Percentiles rank a stretch among this genome's conserved stretches.
phyloP scores from a whole-genome alignment of 2,329 filamentous ascomycete genomes.

The Aspergillus sp. region DNA sequence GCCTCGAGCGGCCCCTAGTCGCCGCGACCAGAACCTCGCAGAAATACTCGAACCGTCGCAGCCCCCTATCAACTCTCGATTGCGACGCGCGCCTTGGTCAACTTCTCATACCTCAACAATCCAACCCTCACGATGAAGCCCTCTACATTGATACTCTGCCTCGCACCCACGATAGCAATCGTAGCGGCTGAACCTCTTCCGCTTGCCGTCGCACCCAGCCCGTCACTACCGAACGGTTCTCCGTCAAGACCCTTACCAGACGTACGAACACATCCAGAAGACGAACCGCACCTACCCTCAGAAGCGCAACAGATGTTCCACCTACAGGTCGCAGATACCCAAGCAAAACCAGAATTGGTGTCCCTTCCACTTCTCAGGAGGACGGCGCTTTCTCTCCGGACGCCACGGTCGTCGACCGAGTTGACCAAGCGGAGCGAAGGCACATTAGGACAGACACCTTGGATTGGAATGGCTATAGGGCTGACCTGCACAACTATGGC shows the following conservation, averaged over 20 bases:
- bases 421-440: slow-evolving; percentile 38
- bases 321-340: slow-evolving; percentile 6
- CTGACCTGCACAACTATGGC: slow-evolving; percentile 40
- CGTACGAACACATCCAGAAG: slow-evolving; percentile 10
- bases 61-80: background rate
- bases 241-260: slow-evolving; percentile 18
- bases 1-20: background rate
- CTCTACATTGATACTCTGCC: slow-evolving; percentile 16
- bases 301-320: slow-evolving; percentile 13
- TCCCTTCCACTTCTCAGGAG: slow-evolving; percentile 21
- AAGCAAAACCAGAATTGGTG: slow-evolving; percentile 11
- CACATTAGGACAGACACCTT: slow-evolving; percentile 39
- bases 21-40: background rate
- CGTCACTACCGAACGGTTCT: slow-evolving; percentile 18
- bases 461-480: slow-evolving; percentile 44
- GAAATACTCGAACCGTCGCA: background rate
- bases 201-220: slow-evolving; percentile 25
- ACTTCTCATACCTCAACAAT: background rate
- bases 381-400: slow-evolving; percentile 34
- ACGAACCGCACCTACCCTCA: slow-evolving; percentile 1
- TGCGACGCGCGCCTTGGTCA: background rate
- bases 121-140: slow-evolving; percentile 18
- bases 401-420: slow-evolving; percentile 18
- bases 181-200: slow-evolving; percentile 25
- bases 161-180: slow-evolving; percentile 24